These are phyloP conservation scores for Diphasiastrum complanatum DNA, from an alignment of 83 land plant species.

Conservation along the genomic window DNA sequence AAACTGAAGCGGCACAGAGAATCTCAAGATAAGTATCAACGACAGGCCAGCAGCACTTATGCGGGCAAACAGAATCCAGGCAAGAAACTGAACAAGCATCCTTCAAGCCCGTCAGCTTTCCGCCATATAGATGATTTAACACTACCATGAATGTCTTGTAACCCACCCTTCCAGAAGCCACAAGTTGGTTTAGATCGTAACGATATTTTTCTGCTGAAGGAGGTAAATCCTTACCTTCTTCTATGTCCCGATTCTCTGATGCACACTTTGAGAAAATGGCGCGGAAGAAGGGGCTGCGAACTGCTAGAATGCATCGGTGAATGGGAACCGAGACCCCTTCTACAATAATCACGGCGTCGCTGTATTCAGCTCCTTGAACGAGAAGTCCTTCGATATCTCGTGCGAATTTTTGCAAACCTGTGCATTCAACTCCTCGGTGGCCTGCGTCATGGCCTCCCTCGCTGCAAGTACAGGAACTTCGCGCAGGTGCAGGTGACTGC, in stretches of 20 bases:
- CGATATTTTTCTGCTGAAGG: too few species aligned
- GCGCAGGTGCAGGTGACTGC: background rate
- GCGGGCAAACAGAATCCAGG: slow-evolving; percentile 7
- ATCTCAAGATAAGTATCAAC: slow-evolving; percentile 5
- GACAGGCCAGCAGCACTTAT: slow-evolving; percentile 4
- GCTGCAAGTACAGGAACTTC: background rate
- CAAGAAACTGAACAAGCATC: background rate
- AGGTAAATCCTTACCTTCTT: slow-evolving; percentile 5
- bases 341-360: slow-evolving; percentile 3
- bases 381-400: slow-evolving; percentile 1
- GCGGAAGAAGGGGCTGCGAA: slow-evolving; percentile 11
- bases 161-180: background rate
- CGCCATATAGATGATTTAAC: background rate
- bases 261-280: background rate
- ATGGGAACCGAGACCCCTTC: slow-evolving; percentile 7
- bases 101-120: background rate
- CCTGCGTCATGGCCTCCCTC: background rate
- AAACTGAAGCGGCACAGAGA: background rate
- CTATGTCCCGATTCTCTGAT: too few species aligned
- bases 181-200: background rate
- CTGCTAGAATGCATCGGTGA: slow-evolving; percentile 11
- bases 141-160: background rate
- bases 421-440: background rate
- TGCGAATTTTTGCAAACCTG: background rate
- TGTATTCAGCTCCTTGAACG: background rate